Base-by-base conservation (phyloP, 768 basidiomycete genomes). In the Boletus subcaerulescens region DNA sequence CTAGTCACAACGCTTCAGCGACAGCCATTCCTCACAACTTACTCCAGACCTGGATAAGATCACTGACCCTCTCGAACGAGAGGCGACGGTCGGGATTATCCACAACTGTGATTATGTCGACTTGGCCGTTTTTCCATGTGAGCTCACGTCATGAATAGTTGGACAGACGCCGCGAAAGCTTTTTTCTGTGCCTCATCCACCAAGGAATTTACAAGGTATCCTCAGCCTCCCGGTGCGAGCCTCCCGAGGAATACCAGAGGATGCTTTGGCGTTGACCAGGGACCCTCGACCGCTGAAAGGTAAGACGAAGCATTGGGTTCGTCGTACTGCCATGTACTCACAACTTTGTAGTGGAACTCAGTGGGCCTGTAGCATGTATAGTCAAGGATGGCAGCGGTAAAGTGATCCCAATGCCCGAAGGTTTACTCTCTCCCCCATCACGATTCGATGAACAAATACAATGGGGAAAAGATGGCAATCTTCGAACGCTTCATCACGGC, bases 1-100 rank as follows among this genome's bases (percentile, higher is more conserved):
- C 51, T 17, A 14, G 17, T 45, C 35, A 24, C 4, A 29, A 15
- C 35, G 1, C 26, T 9, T 44, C 2, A 14, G 10, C 5, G 24
- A 35, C 39, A n/a, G n/a, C 2, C 3, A 17, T 32, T 33, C 35
- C 54, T 52, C 24, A 50, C 43, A 24, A 22, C 54, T 52, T 20
- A 50, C 43, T 22, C 47, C 36, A 90, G 94, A 97, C 69, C 73
- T 98, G 22, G 95, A 97, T 66, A 71, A 80, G 4, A 96, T 98
- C 51, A 81, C 82, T 6, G 89, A 97, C 65, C 86, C 92, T 44
- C 75, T 92, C 9, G 91, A 98, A 72, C 82, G 89, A 35, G 92
- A 93, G 64, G 94, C 95, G 0, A 93, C 92, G 8, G 89, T 95
- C 18, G 93, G 93, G 2, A 96, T 95, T 53, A 95, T 97, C 46